These are phyloP conservation scores for Clavariopsis aquatica DNA, from an alignment of 495 filamentous ascomycete genomes.

Conservation along the genomic window DNA sequence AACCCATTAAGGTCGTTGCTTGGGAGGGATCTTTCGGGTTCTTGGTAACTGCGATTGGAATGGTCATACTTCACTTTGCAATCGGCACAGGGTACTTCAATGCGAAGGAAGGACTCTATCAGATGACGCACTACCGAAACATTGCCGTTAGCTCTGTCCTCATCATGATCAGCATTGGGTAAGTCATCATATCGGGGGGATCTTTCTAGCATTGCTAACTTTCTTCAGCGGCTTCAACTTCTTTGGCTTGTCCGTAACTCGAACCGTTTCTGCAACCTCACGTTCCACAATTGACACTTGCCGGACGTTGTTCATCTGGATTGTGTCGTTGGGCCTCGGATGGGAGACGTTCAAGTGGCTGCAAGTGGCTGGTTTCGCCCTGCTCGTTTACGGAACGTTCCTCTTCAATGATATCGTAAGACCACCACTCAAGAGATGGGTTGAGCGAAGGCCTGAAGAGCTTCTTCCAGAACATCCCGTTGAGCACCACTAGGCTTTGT, in stretches of 20 bases:
- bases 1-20: constrained; percentile 86
- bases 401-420: constrained; percentile 90
- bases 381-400: constrained; percentile 96
- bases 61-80: constrained; percentile 74
- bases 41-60: constrained; percentile 72
- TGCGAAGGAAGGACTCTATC: constrained; percentile 74
- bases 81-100: constrained; percentile 89
- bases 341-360: constrained; percentile 99
- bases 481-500: constrained; percentile 60
- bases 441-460: constrained; percentile 51
- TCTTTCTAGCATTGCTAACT: constrained; percentile 39
- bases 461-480: constrained; percentile 84
- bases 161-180: constrained; percentile 98
- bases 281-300: constrained; percentile 96
- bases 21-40: constrained; percentile 97
- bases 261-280: constrained; percentile 83
- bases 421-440: constrained; percentile 62
- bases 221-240: constrained; percentile 89
- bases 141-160: constrained; percentile 74
- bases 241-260: constrained; percentile 91
- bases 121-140: constrained; percentile 68
- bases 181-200: constrained; percentile 44
- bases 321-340: constrained; percentile 86
- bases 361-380: constrained; percentile 81
- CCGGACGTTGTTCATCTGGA: constrained; percentile 97